These are phyloP conservation scores for Eleusine coracana DNA, from an alignment of 176 grass and related monocot genomes.

Conservation along the genomic window DNA sequence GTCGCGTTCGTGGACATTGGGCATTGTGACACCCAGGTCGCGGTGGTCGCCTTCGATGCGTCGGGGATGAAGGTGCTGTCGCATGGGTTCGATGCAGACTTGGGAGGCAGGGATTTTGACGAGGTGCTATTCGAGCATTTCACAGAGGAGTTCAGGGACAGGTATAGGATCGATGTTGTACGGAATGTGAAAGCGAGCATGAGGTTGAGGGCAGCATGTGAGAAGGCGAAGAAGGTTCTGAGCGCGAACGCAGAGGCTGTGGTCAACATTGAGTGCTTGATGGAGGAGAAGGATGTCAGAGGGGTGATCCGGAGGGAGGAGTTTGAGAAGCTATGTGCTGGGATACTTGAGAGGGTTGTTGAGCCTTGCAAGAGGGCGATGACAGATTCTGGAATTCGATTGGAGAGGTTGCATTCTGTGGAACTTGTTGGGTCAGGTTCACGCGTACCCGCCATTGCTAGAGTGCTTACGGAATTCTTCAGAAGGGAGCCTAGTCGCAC, in stretches of 20 bases:
- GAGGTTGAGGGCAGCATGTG: constrained; percentile 72
- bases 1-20: constrained; percentile 86
- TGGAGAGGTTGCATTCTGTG: constrained; percentile 70
- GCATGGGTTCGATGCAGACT: constrained; percentile 77
- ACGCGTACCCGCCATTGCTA: constrained; percentile 73
- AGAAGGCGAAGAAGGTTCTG: constrained; percentile 92
- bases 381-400: constrained; percentile 43
- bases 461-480: constrained; percentile 78
- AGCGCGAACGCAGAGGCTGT: constrained; percentile 79
- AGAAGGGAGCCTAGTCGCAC: constrained; percentile 77
- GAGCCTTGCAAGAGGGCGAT: constrained; percentile 77
- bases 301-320: constrained; percentile 82
- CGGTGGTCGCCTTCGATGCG: constrained; percentile 58
- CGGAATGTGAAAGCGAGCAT: constrained; percentile 74
- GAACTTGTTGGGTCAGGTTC: constrained; percentile 98
- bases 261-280: constrained; percentile 85
- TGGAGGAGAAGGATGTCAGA: constrained; percentile 98
- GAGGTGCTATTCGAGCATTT: constrained; percentile 87
- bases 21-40: constrained; percentile 87
- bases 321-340: constrained; percentile 71
- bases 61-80: constrained; percentile 73
- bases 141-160: constrained; percentile 57
- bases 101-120: constrained; percentile 91
- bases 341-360: constrained; percentile 63
- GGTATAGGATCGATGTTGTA: constrained; percentile 64